Evolutionary conservation across 176 grass and related monocot genomes (phyloP), one percentile per base, ranked within the genome.

Genomic region (Aegilops speltoides): DNA sequence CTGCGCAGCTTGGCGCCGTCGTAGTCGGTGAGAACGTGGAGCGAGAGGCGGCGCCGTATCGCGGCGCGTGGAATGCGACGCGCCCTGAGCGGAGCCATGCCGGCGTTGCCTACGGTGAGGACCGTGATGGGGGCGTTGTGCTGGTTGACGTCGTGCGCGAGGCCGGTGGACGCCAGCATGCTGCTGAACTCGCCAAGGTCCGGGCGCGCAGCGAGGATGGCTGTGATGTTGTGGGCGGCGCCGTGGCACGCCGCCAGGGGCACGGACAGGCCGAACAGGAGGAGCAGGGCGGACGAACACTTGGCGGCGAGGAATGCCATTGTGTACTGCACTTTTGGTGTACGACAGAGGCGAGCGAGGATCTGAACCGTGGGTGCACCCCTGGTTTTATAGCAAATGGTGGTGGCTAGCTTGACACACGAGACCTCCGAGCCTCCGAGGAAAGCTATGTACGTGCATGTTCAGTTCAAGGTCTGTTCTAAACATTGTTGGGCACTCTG

Each of bases 1-100:
- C 79, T 46, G 26, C 54, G 87, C 68, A 97, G 89, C 79, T 92
- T 92, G 32, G 72, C 70, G 23, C 40, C 85, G 69, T 91, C 91
- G 76, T 84, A 94, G 83, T 94, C 91, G 12, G 90, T 84, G 54
- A 94, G 75, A 60, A 91, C 79, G 82, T 97, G 94, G 40, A 97
- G 73, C 3, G 89, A 84, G 74, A 94, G 87, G 46, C 89, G 83
- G 62, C 90, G 82, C 38, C 82, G 80, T 45, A 97, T 56, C 4
- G 83, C 48, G 20, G 77, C 78, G 7, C 76, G 68, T 2, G 95
- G 68, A 31, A 92, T 78, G 17, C 72, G 23, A 8, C 74, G 50
- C 6, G 54, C 66, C 29, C 84, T 73, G 56, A 95, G 74, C 10
- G 73, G 16, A 32, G 54, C 81, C 86, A 89, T 87, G 80, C 50